These are phyloP conservation scores for Auriscalpium microsporum DNA, from an alignment of 768 basidiomycete species.

Conservation along the genomic window DNA sequence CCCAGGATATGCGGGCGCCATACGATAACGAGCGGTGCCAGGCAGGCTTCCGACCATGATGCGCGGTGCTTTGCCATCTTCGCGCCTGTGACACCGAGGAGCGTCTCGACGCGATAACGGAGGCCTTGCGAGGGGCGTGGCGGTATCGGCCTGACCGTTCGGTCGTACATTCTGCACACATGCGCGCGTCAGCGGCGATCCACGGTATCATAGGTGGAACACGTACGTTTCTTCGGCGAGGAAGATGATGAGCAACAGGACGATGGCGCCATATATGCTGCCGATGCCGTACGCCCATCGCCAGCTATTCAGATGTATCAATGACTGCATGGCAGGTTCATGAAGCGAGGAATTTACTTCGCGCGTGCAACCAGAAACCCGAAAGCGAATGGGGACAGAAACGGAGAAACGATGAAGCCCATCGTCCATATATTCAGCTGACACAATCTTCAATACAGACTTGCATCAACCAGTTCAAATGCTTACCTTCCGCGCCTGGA, in stretches of 20 bases:
- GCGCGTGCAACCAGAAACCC: constrained; percentile 58
- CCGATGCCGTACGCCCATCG: constrained; percentile 64
- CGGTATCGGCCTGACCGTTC: constrained; percentile 40
- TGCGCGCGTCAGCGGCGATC: too few relatives aligned
- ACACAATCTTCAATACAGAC: not conserved
- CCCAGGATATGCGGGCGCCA: constrained; percentile 57
- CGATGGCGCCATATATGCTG: constrained; percentile 47
- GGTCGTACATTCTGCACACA: constrained; percentile 49
- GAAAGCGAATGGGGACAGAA: constrained; percentile 56
- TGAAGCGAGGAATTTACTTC: constrained; percentile 29
- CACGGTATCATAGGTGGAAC: not conserved
- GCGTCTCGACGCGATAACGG: constrained; percentile 45
- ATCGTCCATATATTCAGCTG: constrained; percentile 67
- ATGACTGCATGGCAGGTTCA: constrained; percentile 19
- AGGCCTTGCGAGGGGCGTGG: constrained; percentile 23
- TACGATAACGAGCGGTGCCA: constrained; percentile 41
- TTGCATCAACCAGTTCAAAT: constrained; percentile 9
- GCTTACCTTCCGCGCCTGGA: constrained; percentile 54
- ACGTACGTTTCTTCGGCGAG: constrained; percentile 61
- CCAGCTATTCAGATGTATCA: constrained; percentile 29
- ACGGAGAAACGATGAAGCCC: constrained; percentile 61
- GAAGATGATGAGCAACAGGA: constrained; percentile 49
- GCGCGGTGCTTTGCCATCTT: constrained; percentile 50
- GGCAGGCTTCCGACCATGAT: constrained; percentile 38
- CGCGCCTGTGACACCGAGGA: constrained; percentile 55